Base-by-base conservation (phyloP, 805 yeast species). In the Ogataea trehalophila region DNA sequence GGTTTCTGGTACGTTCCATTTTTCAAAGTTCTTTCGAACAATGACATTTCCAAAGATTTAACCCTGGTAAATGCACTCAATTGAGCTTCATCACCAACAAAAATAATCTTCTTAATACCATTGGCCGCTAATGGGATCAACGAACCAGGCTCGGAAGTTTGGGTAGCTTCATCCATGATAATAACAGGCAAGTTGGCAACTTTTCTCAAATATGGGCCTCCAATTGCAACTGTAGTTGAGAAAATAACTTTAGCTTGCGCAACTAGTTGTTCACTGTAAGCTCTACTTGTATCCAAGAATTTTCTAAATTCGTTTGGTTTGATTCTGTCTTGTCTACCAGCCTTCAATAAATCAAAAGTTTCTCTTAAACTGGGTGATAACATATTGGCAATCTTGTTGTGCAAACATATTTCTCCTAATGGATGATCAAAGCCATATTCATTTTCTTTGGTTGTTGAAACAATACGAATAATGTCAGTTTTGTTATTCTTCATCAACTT, bases 31-130 rank as follows among this genome's bases (percentile, higher is more conserved):
- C 92, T 71, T 67, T 85, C 89, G 57, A 85, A 85, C 47, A 85
- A 63, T 1, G 89, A 83, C 67, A 80, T 70, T 45, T 83, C 83
- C 49, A 85, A 67, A 47, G 79, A 76, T 43, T 87, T 86, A 20
- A 83, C 79, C 54, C 81, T 80, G 5, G 87, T 79, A 61, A 83
- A 85, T 52, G 86, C 79, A 60, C 86, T 79, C 68, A 85, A 71
- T 62, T 85, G 92, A 50, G 79, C 82, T 55, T 84, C 87, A 64
- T 85, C 92, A 51, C 90, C 91, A 36, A 90, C 90, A 59, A 85
- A 79, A 2, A 83, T 79, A 61, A 84, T 80, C 56, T 78, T 81
- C 45, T 77, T 77, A 43, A 83, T 81, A 15, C 85, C 86, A 4
- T 80, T 76, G 72, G 83, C 76, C 6, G 87, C 81, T 50, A 85